Percentiles rank a stretch among this genome's conserved stretches.
phyloP scores from a whole-genome alignment of 306 rosid species.

The Hippophae gyantsensis region DNA sequence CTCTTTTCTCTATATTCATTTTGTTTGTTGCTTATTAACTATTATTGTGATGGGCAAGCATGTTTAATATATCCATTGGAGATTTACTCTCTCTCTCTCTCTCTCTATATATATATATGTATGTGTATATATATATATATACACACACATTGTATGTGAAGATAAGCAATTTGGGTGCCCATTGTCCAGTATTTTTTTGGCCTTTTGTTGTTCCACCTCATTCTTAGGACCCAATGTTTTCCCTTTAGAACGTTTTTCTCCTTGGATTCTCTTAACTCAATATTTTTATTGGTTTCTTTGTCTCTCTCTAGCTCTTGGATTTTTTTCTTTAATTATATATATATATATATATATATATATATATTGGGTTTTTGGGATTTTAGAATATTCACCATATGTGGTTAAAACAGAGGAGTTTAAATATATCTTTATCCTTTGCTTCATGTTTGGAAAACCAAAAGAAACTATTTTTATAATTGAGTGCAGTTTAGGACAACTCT shows the following conservation, averaged over 20 bases:
- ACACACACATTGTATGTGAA: background rate
- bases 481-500: conserved; percentile 39
- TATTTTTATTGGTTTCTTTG: conserved; percentile 24
- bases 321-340: conserved; percentile 10
- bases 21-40: conserved; percentile 16
- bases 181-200: conserved; percentile 17
- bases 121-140: too few species aligned
- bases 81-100: conserved; percentile 7
- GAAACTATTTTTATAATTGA: conserved; percentile 31
- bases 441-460: conserved; percentile 68
- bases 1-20: conserved; percentile 9
- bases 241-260: conserved; percentile 26
- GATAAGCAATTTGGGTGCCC: background rate
- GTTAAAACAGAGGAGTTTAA: background rate
- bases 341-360: background rate
- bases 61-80: conserved; percentile 16
- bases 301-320: conserved; percentile 31
- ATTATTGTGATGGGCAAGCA: conserved; percentile 40
- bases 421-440: conserved; percentile 56
- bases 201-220: conserved; percentile 23
- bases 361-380: conserved; percentile 28
- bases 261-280: conserved; percentile 23
- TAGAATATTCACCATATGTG: conserved; percentile 3
- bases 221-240: conserved; percentile 33
- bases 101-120: background rate